A percentile compares a stretch with the other conserved stretches of the same genome.
phyloP scores from a whole-genome alignment of 176 grass and related monocot genomes.

The Rhynchospora tenuis region DNA sequence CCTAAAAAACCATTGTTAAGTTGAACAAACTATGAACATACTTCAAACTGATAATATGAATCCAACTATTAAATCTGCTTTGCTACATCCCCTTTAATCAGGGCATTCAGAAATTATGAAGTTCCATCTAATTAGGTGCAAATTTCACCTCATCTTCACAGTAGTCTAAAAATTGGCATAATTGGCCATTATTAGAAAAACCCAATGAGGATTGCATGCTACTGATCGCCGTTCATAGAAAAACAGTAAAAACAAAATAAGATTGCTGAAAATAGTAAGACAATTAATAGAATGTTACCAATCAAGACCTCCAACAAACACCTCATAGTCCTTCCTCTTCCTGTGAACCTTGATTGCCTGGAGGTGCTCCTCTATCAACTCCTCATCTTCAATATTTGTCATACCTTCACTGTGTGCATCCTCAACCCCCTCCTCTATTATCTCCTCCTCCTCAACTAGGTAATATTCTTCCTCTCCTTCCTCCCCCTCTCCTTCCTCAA shows the following conservation, averaged over 20 bases:
- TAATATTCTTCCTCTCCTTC: conserved; percentile 55
- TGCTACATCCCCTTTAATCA: not conserved
- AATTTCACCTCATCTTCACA: conserved; percentile 1
- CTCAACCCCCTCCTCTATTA: conserved; percentile 55
- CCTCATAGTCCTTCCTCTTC: conserved; percentile 25
- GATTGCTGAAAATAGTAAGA: too few relatives aligned
- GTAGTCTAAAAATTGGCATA: not conserved
- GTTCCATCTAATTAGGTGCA: not conserved
- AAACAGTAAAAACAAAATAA: not conserved
- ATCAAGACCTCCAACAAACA: conserved; percentile 25
- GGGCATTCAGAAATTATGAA: not conserved
- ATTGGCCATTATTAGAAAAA: conserved; percentile 10
- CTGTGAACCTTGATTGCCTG: conserved; percentile 18
- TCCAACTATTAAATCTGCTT: not conserved
- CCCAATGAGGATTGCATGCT: not conserved
- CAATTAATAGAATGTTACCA: conserved; percentile 22
- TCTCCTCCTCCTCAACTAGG: conserved; percentile 73
- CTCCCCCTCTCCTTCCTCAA: conserved; percentile 44
- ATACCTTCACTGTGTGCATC: conserved; percentile 52
- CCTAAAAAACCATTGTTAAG: not conserved
- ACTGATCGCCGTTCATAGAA: not conserved
- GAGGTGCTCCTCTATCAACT: conserved; percentile 19
- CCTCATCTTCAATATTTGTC: conserved; percentile 11
- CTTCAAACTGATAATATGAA: not conserved
- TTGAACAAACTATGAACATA: not conserved